Base-by-base conservation (phyloP, 2,329 filamentous ascomycete species). In the Lachnellula willkommii region DNA sequence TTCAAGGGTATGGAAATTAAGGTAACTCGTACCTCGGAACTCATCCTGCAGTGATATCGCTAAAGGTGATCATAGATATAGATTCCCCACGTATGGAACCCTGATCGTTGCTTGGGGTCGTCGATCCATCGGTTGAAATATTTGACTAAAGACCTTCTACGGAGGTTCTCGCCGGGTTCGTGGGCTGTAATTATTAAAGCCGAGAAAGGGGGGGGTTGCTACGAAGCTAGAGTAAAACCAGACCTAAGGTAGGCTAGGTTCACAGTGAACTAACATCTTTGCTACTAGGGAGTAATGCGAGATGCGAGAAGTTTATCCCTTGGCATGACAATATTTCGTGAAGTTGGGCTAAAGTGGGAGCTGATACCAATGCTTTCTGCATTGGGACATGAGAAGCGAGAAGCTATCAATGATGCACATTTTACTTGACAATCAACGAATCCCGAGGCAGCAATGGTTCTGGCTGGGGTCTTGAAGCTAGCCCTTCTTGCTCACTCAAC, bases 1-100 rank as follows among this genome's bases (percentile, higher is more conserved):
- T 37, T 47, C 24, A 43, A 54, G 45, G 47, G 51, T 40, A 40
- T 47, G 35, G 54, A 56, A 52, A 60, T 59, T 60, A 60, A 62
- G 56, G 55, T 56, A 60, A 53, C 22, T 24, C 22, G 52, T 28
- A 47, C 22, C 43, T 47, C 47, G 52, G 52, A 54, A 46, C 36
- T 46, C 47, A 51, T 52, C 42, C 48, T 54, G 51, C 55, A 54
- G 51, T 46, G 51, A 54, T 28, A 17, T 57, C 39, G 52, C 52
- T 57, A 37, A 39, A 45, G 52, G 49, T 22, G 48, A 54, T 57
- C 52, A 57, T 24, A 46, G 22, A 24, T 24, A 24, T 24, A 24
- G 50, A 24, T 52, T 37, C 40, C 50, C 42, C 50, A 52, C 49
- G 49, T 51, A 28, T 45, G 11, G 37, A 43, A 17, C 49, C 49